phyloP scores from a whole-genome alignment of 306 rosid species.

The Hylodesmum podocarpum region DNA sequence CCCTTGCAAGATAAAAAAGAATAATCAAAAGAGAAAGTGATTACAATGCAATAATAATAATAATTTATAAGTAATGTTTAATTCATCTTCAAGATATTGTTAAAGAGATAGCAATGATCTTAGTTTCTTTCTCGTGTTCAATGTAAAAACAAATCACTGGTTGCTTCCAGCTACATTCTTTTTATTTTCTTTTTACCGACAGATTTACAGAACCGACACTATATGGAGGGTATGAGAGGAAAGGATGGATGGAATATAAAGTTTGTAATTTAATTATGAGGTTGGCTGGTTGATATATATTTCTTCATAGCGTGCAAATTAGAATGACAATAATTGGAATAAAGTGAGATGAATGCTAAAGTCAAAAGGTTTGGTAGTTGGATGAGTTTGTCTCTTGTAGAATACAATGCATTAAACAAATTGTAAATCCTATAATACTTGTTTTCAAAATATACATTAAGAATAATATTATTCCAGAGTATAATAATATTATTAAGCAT shows the following conservation, averaged over 20 bases:
- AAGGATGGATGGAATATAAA: neutral
- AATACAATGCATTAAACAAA: conserved; percentile 22
- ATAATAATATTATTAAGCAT: conserved; percentile 4
- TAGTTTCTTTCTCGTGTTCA: conserved; percentile 17
- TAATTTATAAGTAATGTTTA: neutral
- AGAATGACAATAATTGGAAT: conserved; percentile 23
- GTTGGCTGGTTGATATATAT: neutral
- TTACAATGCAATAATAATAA: neutral
- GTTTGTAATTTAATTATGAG: conserved; percentile 7
- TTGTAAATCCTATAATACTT: neutral
- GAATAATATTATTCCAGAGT: too few species aligned
- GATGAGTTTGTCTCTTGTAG: conserved; percentile 32
- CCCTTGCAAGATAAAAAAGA: neutral
- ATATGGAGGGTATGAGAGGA: neutral
- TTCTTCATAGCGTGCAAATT: conserved; percentile 9
- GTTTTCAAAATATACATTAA: neutral
- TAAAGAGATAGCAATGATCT: neutral
- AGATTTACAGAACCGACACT: conserved; percentile 7
- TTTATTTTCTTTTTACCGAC: neutral
- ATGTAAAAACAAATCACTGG: conserved; percentile 1
- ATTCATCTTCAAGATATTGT: neutral
- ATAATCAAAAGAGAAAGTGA: neutral
- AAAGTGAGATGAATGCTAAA: conserved; percentile 30
- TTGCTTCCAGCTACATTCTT: neutral
- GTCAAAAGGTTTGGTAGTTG: conserved; percentile 27